Conservation (phyloP, 495 filamentous ascomycete species). For the Aspergillus nidulans region DNA sequence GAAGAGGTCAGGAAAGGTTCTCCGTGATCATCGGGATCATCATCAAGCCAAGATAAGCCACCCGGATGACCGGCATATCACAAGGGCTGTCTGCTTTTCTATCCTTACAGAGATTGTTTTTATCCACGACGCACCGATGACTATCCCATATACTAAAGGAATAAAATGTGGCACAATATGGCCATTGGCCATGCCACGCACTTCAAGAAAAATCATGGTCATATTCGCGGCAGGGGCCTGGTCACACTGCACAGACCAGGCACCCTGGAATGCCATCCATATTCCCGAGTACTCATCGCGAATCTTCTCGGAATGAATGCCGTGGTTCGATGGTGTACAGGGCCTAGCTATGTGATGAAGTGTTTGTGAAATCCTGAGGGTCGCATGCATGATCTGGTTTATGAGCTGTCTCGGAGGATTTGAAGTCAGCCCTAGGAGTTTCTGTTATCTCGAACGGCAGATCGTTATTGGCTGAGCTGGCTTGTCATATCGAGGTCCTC, state of each 20-base stretch:
- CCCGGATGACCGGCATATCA: constrained; percentile 2
- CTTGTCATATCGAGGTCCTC: neutral
- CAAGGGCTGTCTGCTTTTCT: neutral
- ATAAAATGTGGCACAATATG: constrained; percentile 1
- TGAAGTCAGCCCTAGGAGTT: neutral
- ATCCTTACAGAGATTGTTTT: neutral
- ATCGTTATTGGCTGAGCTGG: neutral
- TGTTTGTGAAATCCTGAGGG: neutral
- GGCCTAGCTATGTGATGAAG: neutral
- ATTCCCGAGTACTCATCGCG: neutral
- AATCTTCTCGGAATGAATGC: neutral
- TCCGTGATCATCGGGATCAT: neutral
- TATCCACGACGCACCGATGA: neutral
- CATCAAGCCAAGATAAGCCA: neutral
- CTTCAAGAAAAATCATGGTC: neutral
- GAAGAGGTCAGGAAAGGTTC: neutral
- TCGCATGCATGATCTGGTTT: neutral
- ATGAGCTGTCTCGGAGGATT: constrained; percentile 7
- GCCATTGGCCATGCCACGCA: neutral
- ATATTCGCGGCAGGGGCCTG: neutral
- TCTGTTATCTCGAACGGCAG: neutral
- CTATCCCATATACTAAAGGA: neutral
- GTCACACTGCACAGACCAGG: neutral
- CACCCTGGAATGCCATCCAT: neutral
- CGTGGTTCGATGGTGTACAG: neutral